A percentile compares a stretch with the other conserved stretches of the same genome.
Conservation (phyloP, 345 rosid species). For the Citrus inodora region DNA sequence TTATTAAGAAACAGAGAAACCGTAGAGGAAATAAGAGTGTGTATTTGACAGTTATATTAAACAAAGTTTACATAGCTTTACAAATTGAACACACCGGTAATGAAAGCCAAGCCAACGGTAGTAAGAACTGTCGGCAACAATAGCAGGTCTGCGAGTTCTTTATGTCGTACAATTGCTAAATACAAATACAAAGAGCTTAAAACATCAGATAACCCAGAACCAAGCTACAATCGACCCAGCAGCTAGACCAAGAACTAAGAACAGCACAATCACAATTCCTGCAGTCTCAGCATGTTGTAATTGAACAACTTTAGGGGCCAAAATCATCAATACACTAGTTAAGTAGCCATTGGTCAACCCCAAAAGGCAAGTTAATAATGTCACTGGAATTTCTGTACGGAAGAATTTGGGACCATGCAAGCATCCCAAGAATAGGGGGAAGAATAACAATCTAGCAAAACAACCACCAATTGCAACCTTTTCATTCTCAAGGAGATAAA, state of each 20-base stretch:
- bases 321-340: constrained; percentile 82
- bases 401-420: constrained; percentile 80
- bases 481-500: constrained; percentile 53
- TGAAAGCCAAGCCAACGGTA: background rate
- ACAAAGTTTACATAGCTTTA: background rate
- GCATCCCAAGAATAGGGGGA: constrained; percentile 80
- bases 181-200: background rate
- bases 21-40: background rate
- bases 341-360: constrained; percentile 87
- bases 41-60: background rate
- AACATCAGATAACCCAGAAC: constrained; percentile 81
- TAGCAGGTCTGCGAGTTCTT: background rate
- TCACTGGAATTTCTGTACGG: constrained; percentile 81
- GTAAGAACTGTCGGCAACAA: background rate
- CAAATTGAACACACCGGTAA: background rate
- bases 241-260: constrained; percentile 75
- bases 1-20: no score
- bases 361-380: constrained; percentile 65
- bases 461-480: constrained; percentile 67
- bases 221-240: constrained; percentile 65
- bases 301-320: constrained; percentile 70
- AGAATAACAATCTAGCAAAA: constrained; percentile 74
- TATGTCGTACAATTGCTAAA: background rate
- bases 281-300: constrained; percentile 86
- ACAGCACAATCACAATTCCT: constrained; percentile 76